Evolutionary conservation across 1,284 basidiomycete species (phyloP).

Genomic region (Cutaneotrichosporon cutaneum): DNA sequence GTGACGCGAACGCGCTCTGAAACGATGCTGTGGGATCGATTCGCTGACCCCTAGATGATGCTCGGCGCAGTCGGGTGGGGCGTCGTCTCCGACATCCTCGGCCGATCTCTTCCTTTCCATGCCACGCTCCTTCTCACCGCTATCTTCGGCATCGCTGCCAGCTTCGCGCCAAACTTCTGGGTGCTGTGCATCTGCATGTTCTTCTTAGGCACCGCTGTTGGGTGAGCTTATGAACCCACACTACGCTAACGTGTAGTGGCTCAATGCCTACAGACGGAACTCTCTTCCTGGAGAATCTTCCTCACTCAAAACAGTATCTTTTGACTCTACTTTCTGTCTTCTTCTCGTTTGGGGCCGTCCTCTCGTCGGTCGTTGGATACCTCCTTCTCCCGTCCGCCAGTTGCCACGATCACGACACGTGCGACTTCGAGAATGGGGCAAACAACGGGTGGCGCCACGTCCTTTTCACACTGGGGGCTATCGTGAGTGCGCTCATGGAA

Average conservation of each 20-base stretch:
- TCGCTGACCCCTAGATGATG: conserved; percentile 75
- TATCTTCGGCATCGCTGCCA: conserved; percentile 79
- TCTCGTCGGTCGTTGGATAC: conserved; percentile 75
- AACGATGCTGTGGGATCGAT: background rate
- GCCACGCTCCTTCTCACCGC: conserved; percentile 86
- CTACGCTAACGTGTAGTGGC: conserved; percentile 46
- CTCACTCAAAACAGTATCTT: conserved; percentile 83
- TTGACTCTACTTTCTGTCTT: conserved; percentile 94
- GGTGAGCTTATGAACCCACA: conserved; percentile 32
- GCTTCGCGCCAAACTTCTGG: conserved; percentile 70
- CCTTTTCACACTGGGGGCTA: conserved; percentile 67
- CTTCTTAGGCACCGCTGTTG: conserved; percentile 81
- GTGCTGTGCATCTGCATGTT: conserved; percentile 77
- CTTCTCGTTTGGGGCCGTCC: conserved; percentile 85
- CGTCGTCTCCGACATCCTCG: conserved; percentile 78
- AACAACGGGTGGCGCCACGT: conserved; percentile 87
- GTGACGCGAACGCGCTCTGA: conserved; percentile 28
- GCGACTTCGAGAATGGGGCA: conserved; percentile 60
- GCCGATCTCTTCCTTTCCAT: conserved; percentile 86
- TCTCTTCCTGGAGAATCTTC: conserved; percentile 89
- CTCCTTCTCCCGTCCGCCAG: conserved; percentile 73
- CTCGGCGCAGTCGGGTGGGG: conserved; percentile 91
- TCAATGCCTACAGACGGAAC: conserved; percentile 98
- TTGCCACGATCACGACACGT: conserved; percentile 56
- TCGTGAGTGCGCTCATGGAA: conserved; percentile 57